phyloP scores from a whole-genome alignment of 202 grass and related monocot species.

The Carex sylvatica region DNA sequence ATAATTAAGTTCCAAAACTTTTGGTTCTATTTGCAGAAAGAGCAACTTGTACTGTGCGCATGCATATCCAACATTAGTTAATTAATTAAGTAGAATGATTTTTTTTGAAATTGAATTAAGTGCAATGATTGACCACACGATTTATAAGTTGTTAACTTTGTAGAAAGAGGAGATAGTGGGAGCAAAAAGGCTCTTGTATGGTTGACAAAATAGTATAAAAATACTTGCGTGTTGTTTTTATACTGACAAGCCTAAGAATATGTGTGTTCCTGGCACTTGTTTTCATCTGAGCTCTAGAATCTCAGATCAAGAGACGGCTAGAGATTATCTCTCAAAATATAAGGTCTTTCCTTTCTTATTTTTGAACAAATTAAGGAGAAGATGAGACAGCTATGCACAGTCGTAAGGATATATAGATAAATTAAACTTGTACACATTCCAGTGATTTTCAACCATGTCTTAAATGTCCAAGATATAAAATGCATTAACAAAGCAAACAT shows the following conservation, averaged over 20 bases:
- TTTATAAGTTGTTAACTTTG: constrained; percentile 21
- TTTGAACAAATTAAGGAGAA: neutral
- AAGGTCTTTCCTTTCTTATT: neutral
- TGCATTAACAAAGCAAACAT: neutral
- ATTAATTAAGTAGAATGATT: neutral
- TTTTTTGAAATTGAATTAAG: neutral
- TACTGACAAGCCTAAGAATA: constrained; percentile 26
- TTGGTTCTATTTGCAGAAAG: neutral
- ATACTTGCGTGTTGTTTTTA: constrained; percentile 23
- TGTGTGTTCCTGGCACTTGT: constrained; percentile 34
- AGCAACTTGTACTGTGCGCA: neutral
- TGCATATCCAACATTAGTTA: neutral
- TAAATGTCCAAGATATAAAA: neutral
- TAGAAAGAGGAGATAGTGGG: constrained; percentile 26
- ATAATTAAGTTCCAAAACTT: constrained; percentile 3
- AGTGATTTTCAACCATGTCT: constrained; percentile 1
- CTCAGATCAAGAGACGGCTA: constrained; percentile 15
- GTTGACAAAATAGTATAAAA: constrained; percentile 21
- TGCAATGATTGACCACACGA: constrained; percentile 10
- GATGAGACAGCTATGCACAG: constrained; percentile 6
- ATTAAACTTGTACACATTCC: neutral
- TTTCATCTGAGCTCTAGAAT: constrained; percentile 33
- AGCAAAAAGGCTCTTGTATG: constrained; percentile 20
- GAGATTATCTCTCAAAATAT: constrained; percentile 5
- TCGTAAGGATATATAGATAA: neutral